A percentile compares a stretch with the other conserved stretches of the same genome.
phyloP scores from a whole-genome alignment of 1,284 basidiomycete genomes.

The Puccinia triticina region DNA sequence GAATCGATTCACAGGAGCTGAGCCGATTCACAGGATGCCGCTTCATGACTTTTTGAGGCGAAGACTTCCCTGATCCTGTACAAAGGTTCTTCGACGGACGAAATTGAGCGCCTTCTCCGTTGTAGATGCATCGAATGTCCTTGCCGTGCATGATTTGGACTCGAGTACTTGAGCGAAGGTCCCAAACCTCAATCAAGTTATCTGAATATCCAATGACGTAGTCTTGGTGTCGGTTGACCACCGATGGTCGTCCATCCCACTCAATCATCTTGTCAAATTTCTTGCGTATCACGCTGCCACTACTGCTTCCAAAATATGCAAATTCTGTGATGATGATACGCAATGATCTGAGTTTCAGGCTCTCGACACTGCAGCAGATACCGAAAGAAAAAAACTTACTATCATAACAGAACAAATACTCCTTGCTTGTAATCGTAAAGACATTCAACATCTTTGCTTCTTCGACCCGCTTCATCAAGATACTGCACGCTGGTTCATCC shows the following conservation, averaged over 20 bases:
- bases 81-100: background rate
- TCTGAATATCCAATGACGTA: conserved; percentile 87
- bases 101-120: background rate
- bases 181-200: conserved; percentile 89
- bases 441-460: conserved; percentile 79
- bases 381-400: conserved; percentile 56
- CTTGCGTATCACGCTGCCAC: conserved; percentile 67
- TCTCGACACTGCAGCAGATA: background rate
- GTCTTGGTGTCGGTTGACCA: conserved; percentile 82
- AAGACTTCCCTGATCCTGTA: background rate
- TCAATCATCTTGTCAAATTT: conserved; percentile 76
- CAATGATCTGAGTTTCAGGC: background rate
- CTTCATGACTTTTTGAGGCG: background rate
- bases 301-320: conserved; percentile 83
- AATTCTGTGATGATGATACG: conserved; percentile 65
- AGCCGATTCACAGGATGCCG: background rate
- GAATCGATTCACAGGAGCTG: conserved; percentile 13
- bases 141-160: conserved; percentile 82
- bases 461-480: conserved; percentile 79
- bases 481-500: conserved; percentile 73
- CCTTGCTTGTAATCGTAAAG: conserved; percentile 72
- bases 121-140: conserved; percentile 78
- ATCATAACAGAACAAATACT: conserved; percentile 90
- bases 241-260: conserved; percentile 90
- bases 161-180: conserved; percentile 79